Conservation (phyloP, 176 grass and related monocot genomes). For the Oryza punctata region DNA sequence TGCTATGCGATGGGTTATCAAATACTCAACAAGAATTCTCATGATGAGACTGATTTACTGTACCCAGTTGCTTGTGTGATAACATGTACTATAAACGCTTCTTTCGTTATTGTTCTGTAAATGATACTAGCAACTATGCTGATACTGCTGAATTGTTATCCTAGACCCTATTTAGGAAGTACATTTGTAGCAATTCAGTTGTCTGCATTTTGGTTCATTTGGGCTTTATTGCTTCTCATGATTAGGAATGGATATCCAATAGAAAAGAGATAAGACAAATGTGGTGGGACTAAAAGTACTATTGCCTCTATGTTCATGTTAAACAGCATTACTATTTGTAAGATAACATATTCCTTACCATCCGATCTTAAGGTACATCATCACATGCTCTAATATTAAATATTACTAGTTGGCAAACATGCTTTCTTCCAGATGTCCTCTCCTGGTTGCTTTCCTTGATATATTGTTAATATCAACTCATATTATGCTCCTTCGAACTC, state of each 20-base stretch:
- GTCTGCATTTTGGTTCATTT: slow-evolving; percentile 27
- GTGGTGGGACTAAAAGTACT: slow-evolving; percentile 4
- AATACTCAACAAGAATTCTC: neutral
- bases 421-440: neutral
- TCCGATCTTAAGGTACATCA: neutral
- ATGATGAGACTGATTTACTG: slow-evolving; percentile 17
- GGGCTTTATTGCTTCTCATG: neutral
- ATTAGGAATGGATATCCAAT: slow-evolving; percentile 6
- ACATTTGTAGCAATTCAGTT: slow-evolving; percentile 10
- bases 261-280: neutral
- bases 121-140: slow-evolving; percentile 4
- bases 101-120: neutral
- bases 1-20: neutral
- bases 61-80: slow-evolving; percentile 2
- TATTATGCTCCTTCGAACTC: slow-evolving; percentile 43
- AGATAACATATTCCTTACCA: neutral
- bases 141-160: neutral
- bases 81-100: too few species aligned
- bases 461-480: slow-evolving; percentile 35
- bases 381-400: neutral
- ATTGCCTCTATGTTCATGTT: neutral
- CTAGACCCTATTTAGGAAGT: neutral
- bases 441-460: neutral
- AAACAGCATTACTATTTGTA: slow-evolving; percentile 1
- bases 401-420: neutral